Percentiles rank a stretch among this genome's conserved stretches.
Evolutionary conservation across 441 rosid genomes (phyloP).

Genomic region (Adansonia rubrostipa): DNA sequence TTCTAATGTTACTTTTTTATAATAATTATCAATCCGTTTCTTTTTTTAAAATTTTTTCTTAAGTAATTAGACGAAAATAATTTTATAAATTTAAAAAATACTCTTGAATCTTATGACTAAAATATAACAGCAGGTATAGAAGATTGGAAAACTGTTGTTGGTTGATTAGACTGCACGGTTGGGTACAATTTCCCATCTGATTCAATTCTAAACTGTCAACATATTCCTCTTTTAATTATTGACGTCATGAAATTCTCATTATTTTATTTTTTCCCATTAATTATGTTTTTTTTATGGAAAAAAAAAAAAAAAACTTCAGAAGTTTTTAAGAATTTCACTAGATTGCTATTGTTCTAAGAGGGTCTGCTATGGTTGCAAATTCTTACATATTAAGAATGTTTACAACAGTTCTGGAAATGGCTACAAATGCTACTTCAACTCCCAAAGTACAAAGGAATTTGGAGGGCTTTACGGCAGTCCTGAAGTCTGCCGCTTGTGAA

Average conservation of each 20-base stretch:
- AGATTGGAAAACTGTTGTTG: too few species aligned
- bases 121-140: too few species aligned
- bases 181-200: slow-evolving; percentile 22
- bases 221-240: neutral
- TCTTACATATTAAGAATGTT: neutral
- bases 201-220: slow-evolving; percentile 15
- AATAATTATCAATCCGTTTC: too few species aligned
- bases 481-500: slow-evolving; percentile 69
- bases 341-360: neutral
- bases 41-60: too few species aligned
- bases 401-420: slow-evolving; percentile 35
- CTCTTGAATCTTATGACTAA: too few species aligned
- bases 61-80: too few species aligned
- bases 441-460: slow-evolving; percentile 30
- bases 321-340: neutral
- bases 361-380: neutral
- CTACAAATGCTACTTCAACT: slow-evolving; percentile 28
- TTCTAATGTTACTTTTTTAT: too few species aligned
- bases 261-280: neutral
- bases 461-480: slow-evolving; percentile 38
- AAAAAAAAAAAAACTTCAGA: too few species aligned
- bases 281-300: neutral
- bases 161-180: slow-evolving; percentile 15
- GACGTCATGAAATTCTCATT: neutral
- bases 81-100: too few species aligned